Evolutionary conservation across 345 rosid genomes (phyloP).

Genomic region (Lenwebbia sp.): DNA sequence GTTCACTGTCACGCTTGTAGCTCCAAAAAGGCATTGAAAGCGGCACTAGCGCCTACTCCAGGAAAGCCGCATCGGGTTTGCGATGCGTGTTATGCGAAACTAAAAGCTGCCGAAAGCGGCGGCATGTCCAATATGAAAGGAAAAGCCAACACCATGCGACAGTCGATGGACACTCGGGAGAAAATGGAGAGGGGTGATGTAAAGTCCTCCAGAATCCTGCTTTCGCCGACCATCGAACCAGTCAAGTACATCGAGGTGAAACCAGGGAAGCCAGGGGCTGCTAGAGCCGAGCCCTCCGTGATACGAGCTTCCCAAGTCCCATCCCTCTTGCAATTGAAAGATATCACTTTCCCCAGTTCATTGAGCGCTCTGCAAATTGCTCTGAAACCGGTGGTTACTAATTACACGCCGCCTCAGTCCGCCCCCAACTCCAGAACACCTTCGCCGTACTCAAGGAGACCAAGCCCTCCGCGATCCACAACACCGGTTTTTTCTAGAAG

Average conservation of each 20-base stretch:
- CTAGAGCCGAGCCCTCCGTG: constrained; percentile 36
- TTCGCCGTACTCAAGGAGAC: constrained; percentile 55
- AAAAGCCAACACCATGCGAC: constrained; percentile 26
- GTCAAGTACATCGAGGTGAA: constrained; percentile 59
- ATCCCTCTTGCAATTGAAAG: constrained; percentile 48
- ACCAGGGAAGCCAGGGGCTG: constrained; percentile 39
- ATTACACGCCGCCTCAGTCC: constrained; percentile 18
- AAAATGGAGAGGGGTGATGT: constrained; percentile 35
- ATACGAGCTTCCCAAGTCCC: constrained; percentile 76
- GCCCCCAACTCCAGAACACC: constrained; percentile 35
- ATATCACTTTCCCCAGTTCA: constrained; percentile 68
- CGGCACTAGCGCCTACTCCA: constrained; percentile 97
- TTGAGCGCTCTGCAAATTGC: constrained; percentile 54
- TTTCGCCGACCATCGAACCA: constrained; percentile 60
- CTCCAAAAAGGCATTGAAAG: constrained; percentile 85
- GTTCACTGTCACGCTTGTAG: constrained; percentile 97
- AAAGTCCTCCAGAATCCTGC: constrained; percentile 43
- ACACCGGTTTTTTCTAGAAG: constrained; percentile 55
- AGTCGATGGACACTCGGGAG: constrained; percentile 38
- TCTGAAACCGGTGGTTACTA: constrained; percentile 31
- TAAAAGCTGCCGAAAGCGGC: constrained; percentile 67
- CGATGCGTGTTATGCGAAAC: constrained; percentile 78
- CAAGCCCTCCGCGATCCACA: constrained; percentile 57
- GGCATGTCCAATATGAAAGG: constrained; percentile 18
- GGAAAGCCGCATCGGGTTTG: constrained; percentile 97